Base-by-base conservation (phyloP, 2,329 filamentous ascomycete genomes). In the Alternaria atra region DNA sequence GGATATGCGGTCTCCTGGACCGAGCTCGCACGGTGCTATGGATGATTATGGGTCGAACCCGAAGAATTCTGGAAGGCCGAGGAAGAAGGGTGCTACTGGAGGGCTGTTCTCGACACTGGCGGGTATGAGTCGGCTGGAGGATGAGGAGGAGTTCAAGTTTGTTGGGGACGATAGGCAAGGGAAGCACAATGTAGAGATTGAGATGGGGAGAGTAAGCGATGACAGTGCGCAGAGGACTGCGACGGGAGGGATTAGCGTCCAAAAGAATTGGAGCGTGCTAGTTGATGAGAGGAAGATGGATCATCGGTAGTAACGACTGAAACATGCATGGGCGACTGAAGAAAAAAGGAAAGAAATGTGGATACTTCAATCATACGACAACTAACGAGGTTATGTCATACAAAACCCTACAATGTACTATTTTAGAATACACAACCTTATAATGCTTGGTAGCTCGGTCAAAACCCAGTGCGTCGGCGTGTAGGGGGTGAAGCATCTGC, bases 81-180 rank as follows among this genome's bases (percentile, higher is more conserved):
- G 67, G 13, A 71, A 71, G 64, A 70, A 66, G 48, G 67, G 67
- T 17, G 56, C 68, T 4, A 70, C 67, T 1, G 67, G 67, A 0
- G 68, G 68, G 6, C 9, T 71, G 57, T 71, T 71, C 52, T 67
- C 63, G 1, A 71, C 67, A 0, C 54, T 71, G 10, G 68, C 60
- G n/a, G 68, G 68, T 2, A 52, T 68, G 48, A 61, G 42, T 67
- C 27, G 68, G 57, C 23, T 54, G 29, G 58, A 60, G 5, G 58
- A 60, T 17, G 67, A 71, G 40, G 68, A 71, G 17, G 61, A 65
- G n/a, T 55, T 58, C 20, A 60, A 61, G 46, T 66, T 66, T 9
- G 55, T 64, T n/a, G 58, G 55, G 10, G 53, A 57, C 7, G 42
- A 61, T 7, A 34, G 46, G 5, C 43, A 60, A 25, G 62, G 64